Base-by-base conservation (phyloP, 495 filamentous ascomycete species). In the Penicillium bialowiezense region DNA sequence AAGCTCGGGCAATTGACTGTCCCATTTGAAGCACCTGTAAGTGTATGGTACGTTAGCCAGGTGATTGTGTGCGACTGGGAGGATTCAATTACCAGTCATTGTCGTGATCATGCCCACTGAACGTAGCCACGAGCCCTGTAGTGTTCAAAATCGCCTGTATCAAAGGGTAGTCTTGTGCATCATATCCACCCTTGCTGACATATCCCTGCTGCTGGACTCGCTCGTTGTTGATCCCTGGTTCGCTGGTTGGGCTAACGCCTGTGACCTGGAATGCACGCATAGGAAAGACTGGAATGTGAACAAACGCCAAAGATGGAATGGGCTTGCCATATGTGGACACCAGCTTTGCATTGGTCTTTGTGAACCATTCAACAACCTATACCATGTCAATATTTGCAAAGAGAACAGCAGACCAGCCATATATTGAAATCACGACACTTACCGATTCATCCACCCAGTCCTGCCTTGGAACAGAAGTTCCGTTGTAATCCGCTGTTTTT, bases 141-240 rank as follows among this genome's bases (percentile, higher is more conserved):
- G 77, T 80, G 3, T 69, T 54, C 1, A 75, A 59, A 24, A 88
- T 50, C 0, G 82, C 80, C 29, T 76, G 56, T 79, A 87, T 85
- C 54, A 89, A 88, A 0, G 78, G 70, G 9, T 70, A 63, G 51
- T 89, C 84, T 50, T 82, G 73, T 3, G 72, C 75, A 7, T 53
- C 52, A 34, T 74, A 71, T 2, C 39, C 46, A 33, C 50, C 54
- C 0, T 45, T 34, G 15, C 26, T 33, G 1, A 67, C 60, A 8
- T 56, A 47, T 5, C 79, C 85, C 56, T 88, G 79, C 8, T 71
- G 73, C 7, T 79, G 58, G 1, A 76, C 76, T 19, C 65, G 52
- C 48, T 88, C 85, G 18, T 81, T 81, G 52, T 88, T 83, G 52
- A 88, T 72, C 3, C 85, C 85, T 0, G 85, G 85, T 39, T 83